Conservation (phyloP, 2,329 filamentous ascomycete genomes). For the Blastomyces gilchristii region DNA sequence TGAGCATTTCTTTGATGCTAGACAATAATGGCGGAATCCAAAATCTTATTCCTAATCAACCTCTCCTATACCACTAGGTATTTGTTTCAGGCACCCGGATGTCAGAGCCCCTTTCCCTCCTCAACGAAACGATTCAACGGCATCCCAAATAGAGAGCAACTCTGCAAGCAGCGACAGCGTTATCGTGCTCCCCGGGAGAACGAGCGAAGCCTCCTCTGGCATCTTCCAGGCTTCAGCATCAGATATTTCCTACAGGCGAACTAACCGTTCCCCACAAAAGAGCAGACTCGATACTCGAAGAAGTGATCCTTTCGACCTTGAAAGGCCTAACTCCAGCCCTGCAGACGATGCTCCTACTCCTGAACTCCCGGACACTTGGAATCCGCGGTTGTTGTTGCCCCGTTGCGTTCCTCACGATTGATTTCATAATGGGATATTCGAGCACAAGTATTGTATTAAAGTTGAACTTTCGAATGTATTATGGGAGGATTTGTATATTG, state of each 20-base stretch:
- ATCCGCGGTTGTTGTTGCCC: background rate
- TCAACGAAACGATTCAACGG: background rate
- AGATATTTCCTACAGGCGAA: conserved; percentile 15
- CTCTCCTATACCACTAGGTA: conserved; percentile 10
- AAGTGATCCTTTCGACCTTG: conserved; percentile 29
- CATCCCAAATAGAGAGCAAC: conserved; percentile 10
- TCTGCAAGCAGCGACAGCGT: conserved; percentile 22
- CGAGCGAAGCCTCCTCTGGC: conserved; percentile 13
- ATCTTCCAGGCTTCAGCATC: conserved; percentile 10
- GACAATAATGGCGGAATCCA: conserved; percentile 1
- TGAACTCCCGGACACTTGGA: background rate
- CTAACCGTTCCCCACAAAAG: conserved; percentile 9
- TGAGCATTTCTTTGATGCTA: background rate
- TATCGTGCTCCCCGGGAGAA: conserved; percentile 22
- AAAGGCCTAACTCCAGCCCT: conserved; percentile 15
- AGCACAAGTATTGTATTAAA: background rate
- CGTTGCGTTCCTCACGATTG: background rate
- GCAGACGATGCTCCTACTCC: background rate
- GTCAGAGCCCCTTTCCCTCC: background rate
- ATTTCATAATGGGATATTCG: background rate
- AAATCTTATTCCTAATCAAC: conserved; percentile 11
- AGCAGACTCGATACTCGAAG: conserved; percentile 21
- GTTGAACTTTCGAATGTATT: background rate
- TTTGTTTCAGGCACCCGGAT: conserved; percentile 4
- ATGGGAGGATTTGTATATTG: too few relatives aligned